Conservation (phyloP, 441 rosid species). For the Erodium trifolium region DNA sequence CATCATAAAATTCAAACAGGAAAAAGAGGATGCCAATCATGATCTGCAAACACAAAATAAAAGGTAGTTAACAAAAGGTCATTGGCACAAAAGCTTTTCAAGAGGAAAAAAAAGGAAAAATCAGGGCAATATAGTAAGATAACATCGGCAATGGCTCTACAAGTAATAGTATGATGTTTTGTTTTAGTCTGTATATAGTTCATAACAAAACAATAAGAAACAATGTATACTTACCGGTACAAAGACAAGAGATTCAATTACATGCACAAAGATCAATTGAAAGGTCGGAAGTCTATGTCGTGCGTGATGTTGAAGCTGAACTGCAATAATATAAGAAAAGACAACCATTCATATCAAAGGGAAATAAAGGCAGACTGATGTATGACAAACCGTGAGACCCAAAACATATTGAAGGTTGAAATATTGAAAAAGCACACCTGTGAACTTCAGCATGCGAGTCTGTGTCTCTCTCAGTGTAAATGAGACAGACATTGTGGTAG, state of each 20-base stretch:
- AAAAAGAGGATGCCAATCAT: constrained; percentile 96
- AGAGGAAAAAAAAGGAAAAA: neutral
- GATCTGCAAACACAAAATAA: constrained; percentile 56
- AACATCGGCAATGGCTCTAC: neutral
- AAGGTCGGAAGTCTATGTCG: constrained; percentile 90
- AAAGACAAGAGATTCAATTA: constrained; percentile 90
- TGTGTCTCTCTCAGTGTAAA: constrained; percentile 97
- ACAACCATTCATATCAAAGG: constrained; percentile 24
- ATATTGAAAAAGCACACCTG: constrained; percentile 41
- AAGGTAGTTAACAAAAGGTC: neutral
- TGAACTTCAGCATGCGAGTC: constrained; percentile 91
- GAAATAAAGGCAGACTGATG: neutral
- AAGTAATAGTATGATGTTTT: neutral
- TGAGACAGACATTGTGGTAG: constrained; percentile 98
- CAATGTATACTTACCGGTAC: constrained; percentile 58
- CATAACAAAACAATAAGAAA: neutral
- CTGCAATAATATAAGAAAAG: constrained; percentile 47
- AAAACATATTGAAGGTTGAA: neutral
- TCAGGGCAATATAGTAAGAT: neutral
- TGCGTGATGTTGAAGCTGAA: constrained; percentile 99
- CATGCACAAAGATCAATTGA: constrained; percentile 96
- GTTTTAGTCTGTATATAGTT: neutral
- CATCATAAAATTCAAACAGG: constrained; percentile 90
- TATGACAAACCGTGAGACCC: neutral
- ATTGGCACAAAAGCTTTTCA: neutral